Conservation (phyloP, 1,284 basidiomycete species). For the Apiotrichum veenhuisii region DNA sequence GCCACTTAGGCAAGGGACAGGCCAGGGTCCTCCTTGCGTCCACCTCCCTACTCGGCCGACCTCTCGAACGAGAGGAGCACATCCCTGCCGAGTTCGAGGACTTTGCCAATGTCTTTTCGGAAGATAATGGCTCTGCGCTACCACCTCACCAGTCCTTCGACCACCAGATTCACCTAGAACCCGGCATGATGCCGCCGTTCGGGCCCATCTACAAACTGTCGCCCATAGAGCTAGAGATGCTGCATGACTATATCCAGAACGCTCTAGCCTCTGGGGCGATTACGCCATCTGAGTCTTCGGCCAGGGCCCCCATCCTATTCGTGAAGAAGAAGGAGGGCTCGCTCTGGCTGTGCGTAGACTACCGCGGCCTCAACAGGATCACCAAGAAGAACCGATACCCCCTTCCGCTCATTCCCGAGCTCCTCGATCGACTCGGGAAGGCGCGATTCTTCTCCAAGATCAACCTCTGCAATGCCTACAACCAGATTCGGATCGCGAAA, state of each 20-base stretch:
- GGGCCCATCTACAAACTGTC: slow-evolving; percentile 47
- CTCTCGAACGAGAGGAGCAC: too few species aligned
- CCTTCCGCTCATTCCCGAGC: slow-evolving; percentile 26
- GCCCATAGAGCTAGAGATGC: slow-evolving; percentile 42
- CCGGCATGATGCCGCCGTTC: slow-evolving; percentile 38
- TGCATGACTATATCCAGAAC: slow-evolving; percentile 49
- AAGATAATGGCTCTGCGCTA: too few species aligned
- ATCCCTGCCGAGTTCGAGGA: too few species aligned
- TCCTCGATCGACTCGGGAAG: slow-evolving; percentile 36
- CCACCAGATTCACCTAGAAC: slow-evolving; percentile 11
- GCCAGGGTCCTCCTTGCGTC: too few species aligned
- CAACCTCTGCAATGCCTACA: slow-evolving; percentile 38
- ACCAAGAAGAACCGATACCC: slow-evolving; percentile 48
- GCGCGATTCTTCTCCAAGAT: slow-evolving; percentile 40
- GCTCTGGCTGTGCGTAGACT: slow-evolving; percentile 52
- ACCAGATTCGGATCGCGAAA: slow-evolving; percentile 33
- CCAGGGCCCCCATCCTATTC: slow-evolving; percentile 52
- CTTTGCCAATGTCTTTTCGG: too few species aligned
- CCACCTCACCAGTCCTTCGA: too few species aligned
- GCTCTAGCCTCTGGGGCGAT: slow-evolving; percentile 48
- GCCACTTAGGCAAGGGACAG: too few species aligned
- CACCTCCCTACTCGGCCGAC: too few species aligned
- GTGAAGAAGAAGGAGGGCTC: slow-evolving; percentile 50
- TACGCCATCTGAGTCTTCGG: slow-evolving; percentile 31
- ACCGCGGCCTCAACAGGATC: slow-evolving; percentile 51